These are phyloP conservation scores for Coniochaeta sp. DNA, from an alignment of 2,329 filamentous ascomycete genomes.

Conservation along the genomic window DNA sequence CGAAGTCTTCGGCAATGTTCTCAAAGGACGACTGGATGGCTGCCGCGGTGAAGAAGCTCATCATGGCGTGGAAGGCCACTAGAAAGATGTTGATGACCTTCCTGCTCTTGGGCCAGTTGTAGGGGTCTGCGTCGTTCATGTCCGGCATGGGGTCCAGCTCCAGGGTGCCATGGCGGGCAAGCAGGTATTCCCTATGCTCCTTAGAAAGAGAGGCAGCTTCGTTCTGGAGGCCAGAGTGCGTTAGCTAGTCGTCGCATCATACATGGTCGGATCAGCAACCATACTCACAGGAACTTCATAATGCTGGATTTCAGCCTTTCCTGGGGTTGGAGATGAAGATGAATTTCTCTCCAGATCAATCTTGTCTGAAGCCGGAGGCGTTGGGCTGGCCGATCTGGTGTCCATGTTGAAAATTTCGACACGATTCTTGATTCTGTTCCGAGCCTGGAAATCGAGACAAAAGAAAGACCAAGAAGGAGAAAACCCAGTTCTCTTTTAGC, in stretches of 20 bases:
- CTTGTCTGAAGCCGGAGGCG: neutral
- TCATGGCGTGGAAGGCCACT: constrained; percentile 49
- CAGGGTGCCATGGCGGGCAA: constrained; percentile 43
- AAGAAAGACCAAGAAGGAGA: neutral
- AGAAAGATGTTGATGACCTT: constrained; percentile 44
- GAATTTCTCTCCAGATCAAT: neutral
- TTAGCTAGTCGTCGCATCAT: neutral
- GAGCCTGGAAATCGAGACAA: neutral
- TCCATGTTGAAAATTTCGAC: neutral
- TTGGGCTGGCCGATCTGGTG: neutral
- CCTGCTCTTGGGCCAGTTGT: constrained; percentile 48
- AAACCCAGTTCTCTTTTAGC: neutral
- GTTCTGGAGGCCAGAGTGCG: neutral
- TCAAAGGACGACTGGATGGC: constrained; percentile 47
- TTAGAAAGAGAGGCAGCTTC: constrained; percentile 22
- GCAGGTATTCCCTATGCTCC: constrained; percentile 40
- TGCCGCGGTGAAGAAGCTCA: constrained; percentile 47
- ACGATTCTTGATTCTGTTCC: neutral
- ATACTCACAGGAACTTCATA: neutral
- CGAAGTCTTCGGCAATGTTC: constrained; percentile 41
- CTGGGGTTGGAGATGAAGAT: neutral
- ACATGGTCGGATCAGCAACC: neutral
- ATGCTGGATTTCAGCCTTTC: neutral
- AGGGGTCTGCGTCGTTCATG: constrained; percentile 41
- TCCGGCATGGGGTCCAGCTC: constrained; percentile 45